These are phyloP conservation scores for Cicer judaicum DNA, from an alignment of 306 rosid species.

Conservation along the genomic window DNA sequence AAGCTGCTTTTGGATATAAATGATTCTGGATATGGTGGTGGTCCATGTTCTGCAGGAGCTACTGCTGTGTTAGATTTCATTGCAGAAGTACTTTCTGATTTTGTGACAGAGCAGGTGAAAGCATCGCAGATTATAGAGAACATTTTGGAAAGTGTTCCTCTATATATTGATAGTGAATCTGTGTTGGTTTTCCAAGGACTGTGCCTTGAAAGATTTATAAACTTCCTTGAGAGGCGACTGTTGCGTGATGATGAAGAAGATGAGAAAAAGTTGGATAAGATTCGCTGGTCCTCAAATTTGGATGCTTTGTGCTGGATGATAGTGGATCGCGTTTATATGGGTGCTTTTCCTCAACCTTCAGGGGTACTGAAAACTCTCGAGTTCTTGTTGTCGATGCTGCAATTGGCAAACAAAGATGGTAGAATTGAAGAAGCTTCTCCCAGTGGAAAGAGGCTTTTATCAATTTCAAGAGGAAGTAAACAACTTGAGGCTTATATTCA, in stretches of 20 bases:
- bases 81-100: constrained; percentile 97
- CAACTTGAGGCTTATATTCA: constrained; percentile 96
- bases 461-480: constrained; percentile 88
- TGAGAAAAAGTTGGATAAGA: constrained; percentile 92
- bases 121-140: constrained; percentile 79
- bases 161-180: constrained; percentile 77
- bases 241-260: constrained; percentile 98
- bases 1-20: constrained; percentile 85
- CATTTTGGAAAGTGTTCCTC: constrained; percentile 88
- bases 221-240: constrained; percentile 95
- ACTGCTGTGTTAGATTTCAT: constrained; percentile 92
- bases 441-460: constrained; percentile 83
- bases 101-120: constrained; percentile 88
- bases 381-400: constrained; percentile 96
- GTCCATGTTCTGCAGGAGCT: constrained; percentile 98
- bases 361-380: constrained; percentile 88
- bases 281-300: constrained; percentile 93
- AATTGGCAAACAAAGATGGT: constrained; percentile 96
- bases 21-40: constrained; percentile 98
- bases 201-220: constrained; percentile 90
- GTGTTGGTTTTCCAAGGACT: constrained; percentile 94
- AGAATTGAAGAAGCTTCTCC: constrained; percentile 96
- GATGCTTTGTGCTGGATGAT: constrained; percentile 97
- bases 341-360: constrained; percentile 95
- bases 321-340: constrained; percentile 97